Percentiles rank a stretch among this genome's conserved stretches.
phyloP scores from a whole-genome alignment of 352 stramenopile species.

The Pelagophyceae sp. region DNA sequence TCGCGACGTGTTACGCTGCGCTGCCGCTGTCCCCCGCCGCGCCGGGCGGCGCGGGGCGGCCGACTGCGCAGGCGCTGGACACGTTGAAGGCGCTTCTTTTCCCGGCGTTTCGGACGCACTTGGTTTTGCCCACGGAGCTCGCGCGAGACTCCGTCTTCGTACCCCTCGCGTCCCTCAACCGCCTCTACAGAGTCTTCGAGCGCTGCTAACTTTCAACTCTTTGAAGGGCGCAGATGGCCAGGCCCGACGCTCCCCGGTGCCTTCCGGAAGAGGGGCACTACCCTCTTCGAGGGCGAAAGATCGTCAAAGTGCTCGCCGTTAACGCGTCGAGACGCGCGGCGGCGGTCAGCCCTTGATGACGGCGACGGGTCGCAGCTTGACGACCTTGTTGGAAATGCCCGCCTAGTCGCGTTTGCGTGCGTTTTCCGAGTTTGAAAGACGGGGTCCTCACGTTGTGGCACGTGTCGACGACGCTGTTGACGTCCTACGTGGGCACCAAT shows the following conservation, averaged over 20 bases:
- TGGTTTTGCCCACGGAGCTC: slow-evolving; percentile 54
- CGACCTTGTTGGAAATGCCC: slow-evolving; percentile 64
- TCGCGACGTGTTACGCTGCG: slow-evolving; percentile 84
- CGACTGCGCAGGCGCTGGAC: slow-evolving; percentile 40
- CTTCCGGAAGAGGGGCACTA: neutral
- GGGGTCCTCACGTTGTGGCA: too few relatives aligned
- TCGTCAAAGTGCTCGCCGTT: neutral
- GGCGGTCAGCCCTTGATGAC: slow-evolving; percentile 60
- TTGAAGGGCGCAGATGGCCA: neutral
- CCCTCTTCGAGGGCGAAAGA: neutral
- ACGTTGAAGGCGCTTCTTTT: slow-evolving; percentile 84
- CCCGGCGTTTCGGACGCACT: slow-evolving; percentile 68
- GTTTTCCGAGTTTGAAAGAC: too few relatives aligned
- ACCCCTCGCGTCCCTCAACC: slow-evolving; percentile 81
- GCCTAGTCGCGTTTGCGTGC: too few relatives aligned
- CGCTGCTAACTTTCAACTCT: slow-evolving; percentile 55
- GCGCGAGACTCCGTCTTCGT: slow-evolving; percentile 65
- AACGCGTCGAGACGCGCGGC: neutral
- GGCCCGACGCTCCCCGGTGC: too few relatives aligned
- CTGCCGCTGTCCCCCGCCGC: slow-evolving; percentile 48
- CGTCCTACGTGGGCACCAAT: slow-evolving; percentile 38
- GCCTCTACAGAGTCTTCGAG: slow-evolving; percentile 97
- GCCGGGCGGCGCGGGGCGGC: slow-evolving; percentile 31
- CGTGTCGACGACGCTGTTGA: slow-evolving; percentile 69
- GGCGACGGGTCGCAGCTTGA: slow-evolving; percentile 62